Base-by-base conservation (phyloP, 805 yeast genomes). In the Ogataea haglerorum region DNA sequence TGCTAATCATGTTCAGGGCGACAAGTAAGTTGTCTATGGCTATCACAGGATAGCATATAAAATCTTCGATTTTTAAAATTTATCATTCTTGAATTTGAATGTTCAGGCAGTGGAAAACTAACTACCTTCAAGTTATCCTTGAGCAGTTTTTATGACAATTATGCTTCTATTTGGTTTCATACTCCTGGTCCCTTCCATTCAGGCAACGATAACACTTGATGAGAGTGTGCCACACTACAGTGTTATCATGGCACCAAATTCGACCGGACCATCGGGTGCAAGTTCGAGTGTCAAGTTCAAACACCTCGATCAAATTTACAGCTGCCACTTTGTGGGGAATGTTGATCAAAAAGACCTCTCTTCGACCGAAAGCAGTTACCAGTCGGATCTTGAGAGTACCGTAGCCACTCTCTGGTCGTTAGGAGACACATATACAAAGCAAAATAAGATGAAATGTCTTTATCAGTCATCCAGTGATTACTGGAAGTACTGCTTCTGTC, bases 401-500 rank as follows among this genome's bases (percentile, higher is more conserved):
- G 27, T 24, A 14, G n/a, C 27, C 27, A 24, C 9, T 10, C 5
- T 24, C 2, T 10, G 14, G 27, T 24, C 27, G 27, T n/a, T 24
- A 12, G 27, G 14, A n/a, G n/a, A 24, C 2, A 24, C 14, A 4
- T 10, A 24, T 24, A 2, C 14, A 12, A n/a, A n/a, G 5, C 7
- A 10, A 14, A 12, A 24, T 10, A 24, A 24, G 14, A 24, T 24
- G 14, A 14, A 23, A 7, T 31, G 42, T 33, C 33, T 47, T 1
- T 37, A 29, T 15, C 24, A 30, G n/a, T 30, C 40, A 14, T 37
- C 28, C 6, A 52, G 45, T 3, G 27, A n/a, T 10, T 49, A 43
- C 25, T 48, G 52, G 52, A 46, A 25, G n/a, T 46, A 45, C 31
- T 26, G 31, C 15, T 48, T 38, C 21, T 42, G 48, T 15, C 21